A percentile compares a stretch with the other conserved stretches of the same genome.
phyloP scores from a whole-genome alignment of 2,329 filamentous ascomycete species.

The Fusarium armeniacum region DNA sequence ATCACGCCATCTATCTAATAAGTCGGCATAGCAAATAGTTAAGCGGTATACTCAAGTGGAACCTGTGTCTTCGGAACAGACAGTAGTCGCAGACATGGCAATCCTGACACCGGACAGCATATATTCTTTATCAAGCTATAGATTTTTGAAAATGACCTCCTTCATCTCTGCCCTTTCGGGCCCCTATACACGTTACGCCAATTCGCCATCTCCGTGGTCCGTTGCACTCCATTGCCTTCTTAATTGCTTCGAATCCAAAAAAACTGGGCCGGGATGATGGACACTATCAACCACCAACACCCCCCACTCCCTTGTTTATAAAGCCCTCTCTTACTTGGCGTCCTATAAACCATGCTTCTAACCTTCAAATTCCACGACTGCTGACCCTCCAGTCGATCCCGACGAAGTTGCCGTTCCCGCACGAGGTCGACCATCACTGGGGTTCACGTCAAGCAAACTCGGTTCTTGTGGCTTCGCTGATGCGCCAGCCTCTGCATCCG shows the following conservation, averaged over 20 bases:
- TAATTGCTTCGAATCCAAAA: conserved; percentile 19
- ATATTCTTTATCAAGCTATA: conserved; percentile 18
- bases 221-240: conserved; percentile 20
- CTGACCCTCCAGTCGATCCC: conserved; percentile 52
- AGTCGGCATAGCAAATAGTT: not conserved
- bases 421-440: conserved; percentile 47
- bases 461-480: conserved; percentile 52
- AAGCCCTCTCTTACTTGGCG: conserved; percentile 16
- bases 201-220: conserved; percentile 22
- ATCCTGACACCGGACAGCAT: conserved; percentile 1
- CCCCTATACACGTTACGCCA: conserved; percentile 28
- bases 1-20: conserved; percentile 15
- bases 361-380: conserved; percentile 61
- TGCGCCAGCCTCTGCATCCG: conserved; percentile 76
- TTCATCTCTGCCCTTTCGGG: not conserved
- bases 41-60: not conserved
- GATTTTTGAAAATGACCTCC: conserved; percentile 10
- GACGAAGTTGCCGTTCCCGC: conserved; percentile 50
- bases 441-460: conserved; percentile 54
- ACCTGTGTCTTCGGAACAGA: not conserved
- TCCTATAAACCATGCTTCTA: conserved; percentile 33
- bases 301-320: conserved; percentile 38
- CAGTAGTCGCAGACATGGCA: not conserved
- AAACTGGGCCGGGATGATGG: conserved; percentile 23
- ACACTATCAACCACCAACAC: conserved; percentile 27